Evolutionary conservation across 2,329 filamentous ascomycete species (phyloP).

Genomic region (Diaporthe sp.): DNA sequence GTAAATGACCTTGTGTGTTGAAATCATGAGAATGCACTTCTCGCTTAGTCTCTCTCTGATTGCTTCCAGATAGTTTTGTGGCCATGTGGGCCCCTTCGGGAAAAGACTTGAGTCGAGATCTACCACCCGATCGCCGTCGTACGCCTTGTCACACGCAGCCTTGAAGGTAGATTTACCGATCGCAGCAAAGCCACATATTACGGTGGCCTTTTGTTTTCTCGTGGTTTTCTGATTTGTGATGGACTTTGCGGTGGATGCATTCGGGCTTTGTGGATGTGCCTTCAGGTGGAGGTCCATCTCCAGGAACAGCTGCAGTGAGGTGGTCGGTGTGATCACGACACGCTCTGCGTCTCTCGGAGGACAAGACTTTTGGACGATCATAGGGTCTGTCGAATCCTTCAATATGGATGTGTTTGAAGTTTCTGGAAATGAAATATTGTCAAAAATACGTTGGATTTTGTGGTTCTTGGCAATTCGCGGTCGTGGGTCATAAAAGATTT

Average conservation of each 20-base stretch:
- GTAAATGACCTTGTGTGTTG: not conserved
- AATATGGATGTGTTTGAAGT: not conserved
- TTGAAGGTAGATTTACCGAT: conserved; percentile 23
- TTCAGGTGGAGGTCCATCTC: not conserved
- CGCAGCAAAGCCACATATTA: conserved; percentile 20
- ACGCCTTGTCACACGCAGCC: not conserved
- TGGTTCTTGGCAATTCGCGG: not conserved
- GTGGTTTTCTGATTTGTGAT: not conserved
- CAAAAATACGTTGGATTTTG: not conserved
- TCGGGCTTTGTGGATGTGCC: not conserved
- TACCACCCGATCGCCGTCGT: not conserved
- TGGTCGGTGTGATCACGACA: not conserved
- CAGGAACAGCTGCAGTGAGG: not conserved
- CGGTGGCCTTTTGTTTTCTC: not conserved
- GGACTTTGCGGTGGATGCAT: not conserved
- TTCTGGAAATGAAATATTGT: too few species aligned
- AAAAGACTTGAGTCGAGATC: conserved; percentile 16
- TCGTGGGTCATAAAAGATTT: not conserved
- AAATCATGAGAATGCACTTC: conserved; percentile 6
- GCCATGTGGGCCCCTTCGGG: not conserved
- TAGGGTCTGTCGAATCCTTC: not conserved
- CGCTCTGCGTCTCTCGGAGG: not conserved
- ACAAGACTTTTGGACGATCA: not conserved
- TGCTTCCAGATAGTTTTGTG: not conserved
- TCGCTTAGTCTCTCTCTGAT: not conserved